Percentiles rank a stretch among this genome's conserved stretches.
These are phyloP conservation scores for Globisporangium okanoganense DNA, from an alignment of 352 stramenopile genomes.

Conservation along the genomic window DNA sequence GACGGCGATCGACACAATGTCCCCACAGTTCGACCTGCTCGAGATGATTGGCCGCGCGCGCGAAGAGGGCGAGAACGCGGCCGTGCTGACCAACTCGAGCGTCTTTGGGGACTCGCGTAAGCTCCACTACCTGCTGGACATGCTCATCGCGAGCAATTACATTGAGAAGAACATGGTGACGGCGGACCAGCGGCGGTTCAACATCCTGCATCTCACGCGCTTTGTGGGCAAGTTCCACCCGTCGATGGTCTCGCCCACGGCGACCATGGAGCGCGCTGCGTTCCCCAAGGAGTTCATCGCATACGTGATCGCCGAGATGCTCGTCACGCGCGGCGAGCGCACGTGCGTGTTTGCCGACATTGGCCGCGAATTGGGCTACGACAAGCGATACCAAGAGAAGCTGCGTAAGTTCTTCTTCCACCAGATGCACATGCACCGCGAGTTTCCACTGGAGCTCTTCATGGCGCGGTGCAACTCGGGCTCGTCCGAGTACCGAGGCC, in stretches of 20 bases:
- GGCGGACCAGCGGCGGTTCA: slow-evolving; percentile 65
- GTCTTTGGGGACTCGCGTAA: slow-evolving; percentile 73
- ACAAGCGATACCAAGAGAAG: slow-evolving; percentile 77
- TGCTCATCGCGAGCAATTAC: slow-evolving; percentile 56
- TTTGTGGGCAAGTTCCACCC: slow-evolving; percentile 63
- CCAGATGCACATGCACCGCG: slow-evolving; percentile 49
- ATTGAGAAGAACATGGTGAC: slow-evolving; percentile 80
- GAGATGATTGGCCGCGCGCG: slow-evolving; percentile 68
- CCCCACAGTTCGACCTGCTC: slow-evolving; percentile 70
- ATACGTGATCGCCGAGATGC: slow-evolving; percentile 58
- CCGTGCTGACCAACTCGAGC: slow-evolving; percentile 39
- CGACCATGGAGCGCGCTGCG: slow-evolving; percentile 42
- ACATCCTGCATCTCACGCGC: slow-evolving; percentile 72
- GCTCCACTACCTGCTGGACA: slow-evolving; percentile 79
- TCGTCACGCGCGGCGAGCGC: slow-evolving; percentile 53
- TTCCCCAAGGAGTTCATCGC: slow-evolving; percentile 64
- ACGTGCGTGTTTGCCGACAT: slow-evolving; percentile 86
- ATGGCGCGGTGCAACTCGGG: slow-evolving; percentile 74
- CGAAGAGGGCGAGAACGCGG: slow-evolving; percentile 61
- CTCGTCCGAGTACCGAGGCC: slow-evolving; percentile 44
- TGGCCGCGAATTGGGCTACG: slow-evolving; percentile 69
- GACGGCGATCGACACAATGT: slow-evolving; percentile 51
- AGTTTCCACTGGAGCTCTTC: slow-evolving; percentile 74
- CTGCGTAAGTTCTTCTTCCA: slow-evolving; percentile 82
- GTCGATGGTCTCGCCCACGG: slow-evolving; percentile 57